Conservation (phyloP, 2,329 filamentous ascomycete genomes). For the Graphium sp. region DNA sequence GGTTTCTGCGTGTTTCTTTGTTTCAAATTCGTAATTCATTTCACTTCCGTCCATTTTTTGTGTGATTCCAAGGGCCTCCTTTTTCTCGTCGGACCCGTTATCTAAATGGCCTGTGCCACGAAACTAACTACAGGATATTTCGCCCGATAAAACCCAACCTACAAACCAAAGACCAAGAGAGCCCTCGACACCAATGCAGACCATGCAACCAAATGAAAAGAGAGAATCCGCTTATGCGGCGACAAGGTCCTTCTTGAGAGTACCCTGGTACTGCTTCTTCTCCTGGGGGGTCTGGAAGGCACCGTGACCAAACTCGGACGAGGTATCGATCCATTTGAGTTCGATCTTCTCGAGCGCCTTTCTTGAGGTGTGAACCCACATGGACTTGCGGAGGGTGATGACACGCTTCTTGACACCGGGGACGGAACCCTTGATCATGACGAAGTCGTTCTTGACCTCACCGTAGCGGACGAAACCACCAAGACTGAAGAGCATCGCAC, state of each 20-base stretch:
- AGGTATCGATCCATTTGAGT: constrained; percentile 99
- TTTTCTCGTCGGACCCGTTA: no score
- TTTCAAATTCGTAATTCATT: no score
- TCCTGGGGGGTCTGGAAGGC: constrained; percentile 96
- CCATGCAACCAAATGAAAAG: constrained; percentile 25
- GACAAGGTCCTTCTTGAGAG: constrained; percentile 91
- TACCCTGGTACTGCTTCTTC: constrained; percentile 96
- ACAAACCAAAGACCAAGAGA: constrained; percentile 18
- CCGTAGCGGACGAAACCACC: constrained; percentile 99
- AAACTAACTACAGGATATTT: no score
- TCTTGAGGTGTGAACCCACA: constrained; percentile 93
- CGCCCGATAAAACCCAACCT: constrained; percentile 18
- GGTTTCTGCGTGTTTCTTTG: no score
- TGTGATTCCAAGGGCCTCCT: no score
- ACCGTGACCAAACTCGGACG: constrained; percentile 99
- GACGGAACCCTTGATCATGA: constrained; percentile 94
- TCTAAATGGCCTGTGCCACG: no score
- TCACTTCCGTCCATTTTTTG: no score
- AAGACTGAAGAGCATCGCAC: constrained; percentile 60
- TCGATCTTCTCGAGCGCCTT: constrained; percentile 97
- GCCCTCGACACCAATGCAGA: constrained; percentile 39
- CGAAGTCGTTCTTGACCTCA: constrained; percentile 98
- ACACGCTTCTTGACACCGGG: constrained; percentile 99
- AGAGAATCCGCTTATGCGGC: constrained; percentile 22
- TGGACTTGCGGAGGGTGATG: constrained; percentile 96